phyloP scores from a whole-genome alignment of 2,329 filamentous ascomycete genomes.

The Diaporthe humulicola region DNA sequence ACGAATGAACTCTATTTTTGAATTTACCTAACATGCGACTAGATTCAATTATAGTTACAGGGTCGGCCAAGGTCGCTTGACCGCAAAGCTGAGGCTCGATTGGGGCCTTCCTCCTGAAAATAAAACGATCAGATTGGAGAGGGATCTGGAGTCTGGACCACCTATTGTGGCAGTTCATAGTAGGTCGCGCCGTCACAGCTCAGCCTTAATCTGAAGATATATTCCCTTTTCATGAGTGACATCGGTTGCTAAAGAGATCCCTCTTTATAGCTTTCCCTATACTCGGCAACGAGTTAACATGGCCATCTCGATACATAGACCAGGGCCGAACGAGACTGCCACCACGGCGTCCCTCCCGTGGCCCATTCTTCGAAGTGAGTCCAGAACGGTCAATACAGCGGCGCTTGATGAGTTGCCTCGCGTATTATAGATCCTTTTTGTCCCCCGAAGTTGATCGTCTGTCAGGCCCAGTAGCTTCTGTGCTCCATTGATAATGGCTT shows the following conservation, averaged over 20 bases:
- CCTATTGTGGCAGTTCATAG: not conserved
- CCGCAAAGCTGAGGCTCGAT: too few species aligned
- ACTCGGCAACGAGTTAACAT: not conserved
- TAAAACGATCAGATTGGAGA: not conserved
- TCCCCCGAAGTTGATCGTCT: not conserved
- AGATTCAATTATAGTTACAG: too few species aligned
- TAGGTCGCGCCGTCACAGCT: not conserved
- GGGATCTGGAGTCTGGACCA: not conserved
- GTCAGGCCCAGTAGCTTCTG: not conserved
- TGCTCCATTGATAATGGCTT: not conserved
- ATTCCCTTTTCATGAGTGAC: not conserved
- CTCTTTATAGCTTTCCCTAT: too few species aligned
- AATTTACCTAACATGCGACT: too few species aligned
- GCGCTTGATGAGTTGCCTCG: not conserved
- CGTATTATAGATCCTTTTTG: not conserved
- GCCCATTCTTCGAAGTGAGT: not conserved
- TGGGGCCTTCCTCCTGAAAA: not conserved
- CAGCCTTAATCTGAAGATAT: not conserved
- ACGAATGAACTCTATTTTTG: too few species aligned
- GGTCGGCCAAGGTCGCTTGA: too few species aligned
- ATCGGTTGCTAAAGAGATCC: not conserved
- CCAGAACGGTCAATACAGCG: not conserved
- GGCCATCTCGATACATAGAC: not conserved
- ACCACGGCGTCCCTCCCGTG: not conserved
- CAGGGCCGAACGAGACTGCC: not conserved